These are phyloP conservation scores for Verticillium isaacii DNA, from an alignment of 2,329 filamentous ascomycete genomes.

Conservation along the genomic window DNA sequence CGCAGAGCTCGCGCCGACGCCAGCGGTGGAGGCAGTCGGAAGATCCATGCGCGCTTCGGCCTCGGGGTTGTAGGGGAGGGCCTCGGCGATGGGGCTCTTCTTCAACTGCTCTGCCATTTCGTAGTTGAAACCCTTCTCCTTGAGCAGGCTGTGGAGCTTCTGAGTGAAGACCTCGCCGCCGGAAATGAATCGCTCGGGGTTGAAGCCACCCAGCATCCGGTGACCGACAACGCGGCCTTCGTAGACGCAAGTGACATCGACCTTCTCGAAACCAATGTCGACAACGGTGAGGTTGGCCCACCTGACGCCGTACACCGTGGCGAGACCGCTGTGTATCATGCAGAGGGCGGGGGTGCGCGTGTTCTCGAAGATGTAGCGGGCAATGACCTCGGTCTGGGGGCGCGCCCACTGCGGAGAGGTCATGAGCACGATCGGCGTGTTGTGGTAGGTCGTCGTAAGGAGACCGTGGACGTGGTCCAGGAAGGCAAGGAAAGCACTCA, in stretches of 20 bases:
- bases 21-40: conserved; percentile 27
- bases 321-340: conserved; percentile 82
- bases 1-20: conserved; percentile 15
- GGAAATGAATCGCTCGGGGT: conserved; percentile 47
- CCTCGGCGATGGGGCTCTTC: conserved; percentile 61
- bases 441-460: conserved; percentile 88
- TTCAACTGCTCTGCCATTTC: conserved; percentile 70
- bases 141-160: conserved; percentile 63
- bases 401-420: conserved; percentile 87
- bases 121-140: conserved; percentile 51
- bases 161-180: conserved; percentile 86
- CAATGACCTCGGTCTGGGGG: conserved; percentile 79
- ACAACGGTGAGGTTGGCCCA: conserved; percentile 76
- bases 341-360: conserved; percentile 91
- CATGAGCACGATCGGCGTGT: conserved; percentile 90
- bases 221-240: conserved; percentile 72
- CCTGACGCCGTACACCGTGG: conserved; percentile 78
- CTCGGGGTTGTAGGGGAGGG: conserved; percentile 51
- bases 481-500: conserved; percentile 90
- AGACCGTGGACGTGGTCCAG: conserved; percentile 87
- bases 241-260: conserved; percentile 84
- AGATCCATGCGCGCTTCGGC: conserved; percentile 42
- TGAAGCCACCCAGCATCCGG: conserved; percentile 57
- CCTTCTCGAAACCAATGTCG: conserved; percentile 88
- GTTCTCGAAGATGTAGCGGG: conserved; percentile 95